phyloP scores from a whole-genome alignment of 257 asterid species.

The Cinchona pubescens region DNA sequence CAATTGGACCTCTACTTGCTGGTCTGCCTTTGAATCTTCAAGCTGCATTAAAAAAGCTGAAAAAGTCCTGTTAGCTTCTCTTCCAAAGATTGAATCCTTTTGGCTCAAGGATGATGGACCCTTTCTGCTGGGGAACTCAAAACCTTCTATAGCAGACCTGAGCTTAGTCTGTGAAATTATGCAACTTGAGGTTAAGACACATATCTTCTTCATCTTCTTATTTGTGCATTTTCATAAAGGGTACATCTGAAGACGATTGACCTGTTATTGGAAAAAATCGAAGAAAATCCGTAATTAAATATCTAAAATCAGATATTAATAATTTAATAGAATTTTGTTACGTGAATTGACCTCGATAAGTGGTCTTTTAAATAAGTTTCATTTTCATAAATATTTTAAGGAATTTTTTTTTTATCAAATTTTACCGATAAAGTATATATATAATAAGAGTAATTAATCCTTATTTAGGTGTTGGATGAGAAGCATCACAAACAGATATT shows the following conservation, averaged over 20 bases:
- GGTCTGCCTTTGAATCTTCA: conserved; percentile 58
- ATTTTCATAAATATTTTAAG: background rate
- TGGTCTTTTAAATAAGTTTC: no score
- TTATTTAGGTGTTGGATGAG: conserved; percentile 49
- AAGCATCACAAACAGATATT: conserved; percentile 50
- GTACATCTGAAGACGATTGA: no score
- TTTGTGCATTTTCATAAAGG: no score
- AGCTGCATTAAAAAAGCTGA: conserved; percentile 62
- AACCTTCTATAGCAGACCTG: conserved; percentile 90
- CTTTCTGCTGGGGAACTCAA: conserved; percentile 68
- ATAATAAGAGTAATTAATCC: no score
- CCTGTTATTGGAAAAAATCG: no score
- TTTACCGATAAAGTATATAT: background rate
- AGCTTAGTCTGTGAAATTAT: conserved; percentile 83
- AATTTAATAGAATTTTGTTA: no score
- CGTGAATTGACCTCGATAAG: no score
- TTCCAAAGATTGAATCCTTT: conserved; percentile 56
- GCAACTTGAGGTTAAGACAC: conserved; percentile 76
- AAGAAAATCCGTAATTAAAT: no score
- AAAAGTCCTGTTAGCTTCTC: conserved; percentile 61
- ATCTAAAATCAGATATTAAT: no score
- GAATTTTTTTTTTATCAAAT: no score
- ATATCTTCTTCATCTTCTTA: conserved; percentile 1
- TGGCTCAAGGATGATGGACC: conserved; percentile 77
- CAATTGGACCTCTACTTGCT: conserved; percentile 55